phyloP scores from a whole-genome alignment of 345 rosid species.

The Sisymbrium altissimum region DNA sequence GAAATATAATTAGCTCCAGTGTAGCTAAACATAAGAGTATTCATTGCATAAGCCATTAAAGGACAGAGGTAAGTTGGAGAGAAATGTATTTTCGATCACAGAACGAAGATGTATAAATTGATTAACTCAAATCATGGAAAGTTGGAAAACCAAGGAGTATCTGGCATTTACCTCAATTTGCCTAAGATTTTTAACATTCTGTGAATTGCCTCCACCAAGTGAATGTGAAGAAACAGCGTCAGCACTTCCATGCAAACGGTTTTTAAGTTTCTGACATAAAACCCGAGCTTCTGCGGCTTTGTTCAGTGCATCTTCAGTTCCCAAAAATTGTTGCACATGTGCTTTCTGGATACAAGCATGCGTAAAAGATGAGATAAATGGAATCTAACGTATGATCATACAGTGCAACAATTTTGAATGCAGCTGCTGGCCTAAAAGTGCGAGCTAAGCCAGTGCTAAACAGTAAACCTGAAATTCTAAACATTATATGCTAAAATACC shows the following conservation, averaged over 20 bases:
- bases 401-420: not conserved
- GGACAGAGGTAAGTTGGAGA: not conserved
- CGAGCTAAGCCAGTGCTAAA: slow-evolving; percentile 1
- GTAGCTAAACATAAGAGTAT: not conserved
- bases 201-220: slow-evolving; percentile 53
- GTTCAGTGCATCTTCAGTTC: slow-evolving; percentile 82
- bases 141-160: not conserved
- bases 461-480: not conserved
- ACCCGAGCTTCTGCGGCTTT: slow-evolving; percentile 84
- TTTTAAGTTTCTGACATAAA: slow-evolving; percentile 60
- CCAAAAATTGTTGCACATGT: slow-evolving; percentile 88
- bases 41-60: not conserved
- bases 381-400: not conserved
- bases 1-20: not conserved
- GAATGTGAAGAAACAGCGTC: slow-evolving; percentile 52
- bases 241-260: slow-evolving; percentile 63
- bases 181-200: slow-evolving; percentile 63
- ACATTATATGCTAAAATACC: not conserved
- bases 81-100: not conserved
- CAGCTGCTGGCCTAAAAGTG: not conserved
- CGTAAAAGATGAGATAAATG: not conserved
- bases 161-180: slow-evolving; percentile 63
- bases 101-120: not conserved
- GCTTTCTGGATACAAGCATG: slow-evolving; percentile 57
- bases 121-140: not conserved